Base-by-base conservation (phyloP, 2,329 filamentous ascomycete genomes). In the Zymoseptoria brevis region DNA sequence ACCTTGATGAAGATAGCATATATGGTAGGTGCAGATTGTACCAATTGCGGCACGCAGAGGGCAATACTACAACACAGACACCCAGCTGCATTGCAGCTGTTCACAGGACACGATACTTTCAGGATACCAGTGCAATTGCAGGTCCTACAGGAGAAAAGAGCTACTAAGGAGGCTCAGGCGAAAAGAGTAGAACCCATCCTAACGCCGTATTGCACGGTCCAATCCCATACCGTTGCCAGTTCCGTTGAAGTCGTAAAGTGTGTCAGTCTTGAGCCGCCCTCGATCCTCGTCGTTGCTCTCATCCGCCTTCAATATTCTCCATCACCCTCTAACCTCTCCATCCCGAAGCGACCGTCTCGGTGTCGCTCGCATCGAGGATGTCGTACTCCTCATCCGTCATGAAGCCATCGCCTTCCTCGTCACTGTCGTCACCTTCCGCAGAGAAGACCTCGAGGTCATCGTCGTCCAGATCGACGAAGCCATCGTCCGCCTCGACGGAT, bases 361-460 rank as follows among this genome's bases (percentile, higher is more conserved):
- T 89, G 66, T 97, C 93, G 60, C 90, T 96, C 50, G 91, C 93
- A 77, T 96, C 91, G 52, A 97, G 84, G 65, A 97, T 92, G 70
- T 99, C 94, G 74, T 97, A 99, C 77, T 99, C 94, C 74, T 97
- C 94, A 64, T 99, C 94, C 0, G 94, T 97, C 80, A 96, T 77
- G 80, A 96, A 96, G 11, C 87, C 89, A 61, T 88, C 85, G n/a
- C 80, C 78, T 21, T 84, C 80, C 45, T 79, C 78, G n/a, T 75
- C 76, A 79, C 82, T 85, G 53, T 87, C 86, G n/a, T 84, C 83
- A 41, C 78, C 79, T 57, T 81, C 79, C 35, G 75, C 77, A 62
- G 78, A 71, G 45, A 74, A 65, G 19, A 74, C 70, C 62, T 74
- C 73, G 26, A 75, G 80, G 54, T 83, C 80, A 63, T 81, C 80